Base-by-base conservation (phyloP, 495 filamentous ascomycete species). In the Aspergillus taichungensis region DNA sequence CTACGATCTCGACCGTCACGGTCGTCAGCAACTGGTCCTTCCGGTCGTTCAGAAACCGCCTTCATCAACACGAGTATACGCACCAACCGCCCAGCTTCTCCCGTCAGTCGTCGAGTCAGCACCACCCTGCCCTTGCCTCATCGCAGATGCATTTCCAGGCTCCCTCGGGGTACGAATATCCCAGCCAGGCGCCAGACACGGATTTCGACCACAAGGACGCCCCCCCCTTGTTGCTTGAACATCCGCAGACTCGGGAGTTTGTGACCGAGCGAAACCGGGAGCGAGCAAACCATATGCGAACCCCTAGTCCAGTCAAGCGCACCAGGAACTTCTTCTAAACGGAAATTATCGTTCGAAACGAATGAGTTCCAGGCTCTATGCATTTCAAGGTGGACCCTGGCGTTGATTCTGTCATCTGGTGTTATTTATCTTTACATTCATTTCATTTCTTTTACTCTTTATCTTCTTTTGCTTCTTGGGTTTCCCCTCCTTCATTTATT, bases 1-100 rank as follows among this genome's bases (percentile, higher is more conserved):
- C 59, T 5, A 68, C 63, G 0, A 64, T 71, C n/a, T 62, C 64
- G 2, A 68, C 66, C 5, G 59, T 73, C 12, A 67, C 66, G 1
- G 45, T 68, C 30, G 64, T 64, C 39, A 71, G 67, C 54, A 73
- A 73, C 56, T 70, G 66, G 67, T 69, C 69, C 40, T 69, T 73
- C 52, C 60, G 63, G 33, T 64, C 66, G 6, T 69, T 73, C 50
- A 59, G 69, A 56, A 62, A 59, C 42, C 57, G 61, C 44, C 58
- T 56, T 9, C 59, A 57, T 30, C 63, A 66, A 32, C 61, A 63
- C 11, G 54, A 65, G 32, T 65, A 68, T 43, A 12, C 52, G 6
- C 56, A 56, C 27, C 41, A 59, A 18, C 37, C 46, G 8, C 51
- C 49, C 32, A 45, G 30, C 42, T 62, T 52, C 30, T 34, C 54